Evolutionary conservation across 371 early-diverging fungal genomes (phyloP).

Genomic region (Mucor irregularis): DNA sequence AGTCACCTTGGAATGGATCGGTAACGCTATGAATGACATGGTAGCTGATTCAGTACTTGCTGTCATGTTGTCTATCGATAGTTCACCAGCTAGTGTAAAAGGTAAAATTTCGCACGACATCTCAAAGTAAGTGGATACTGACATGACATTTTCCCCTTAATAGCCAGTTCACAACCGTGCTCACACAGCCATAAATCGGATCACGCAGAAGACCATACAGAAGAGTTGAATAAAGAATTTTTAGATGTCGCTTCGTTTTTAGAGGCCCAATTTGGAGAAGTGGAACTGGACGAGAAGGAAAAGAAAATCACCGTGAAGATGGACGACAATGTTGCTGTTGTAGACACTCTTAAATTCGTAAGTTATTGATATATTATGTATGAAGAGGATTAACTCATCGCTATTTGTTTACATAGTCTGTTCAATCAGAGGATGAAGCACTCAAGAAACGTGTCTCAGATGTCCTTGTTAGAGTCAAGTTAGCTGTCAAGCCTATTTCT

Average conservation of each 20-base stretch:
- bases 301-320: slow-evolving; percentile 41
- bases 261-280: slow-evolving; percentile 45
- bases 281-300: slow-evolving; percentile 39
- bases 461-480: slow-evolving; percentile 33
- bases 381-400: background rate
- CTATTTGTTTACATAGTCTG: slow-evolving; percentile 16
- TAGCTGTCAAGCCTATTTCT: slow-evolving; percentile 37
- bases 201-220: slow-evolving; percentile 12
- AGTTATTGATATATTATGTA: slow-evolving; percentile 9
- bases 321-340: slow-evolving; percentile 46
- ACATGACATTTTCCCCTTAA: too few relatives aligned
- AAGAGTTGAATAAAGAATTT: slow-evolving; percentile 34
- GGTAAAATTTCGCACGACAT: too few relatives aligned
- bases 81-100: slow-evolving; percentile 92
- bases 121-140: too few relatives aligned
- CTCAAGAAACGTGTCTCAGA: slow-evolving; percentile 32
- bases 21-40: slow-evolving; percentile 92
- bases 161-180: slow-evolving; percentile 46
- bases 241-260: slow-evolving; percentile 36
- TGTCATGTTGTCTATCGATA: slow-evolving; percentile 82
- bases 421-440: slow-evolving; percentile 33
- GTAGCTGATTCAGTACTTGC: slow-evolving; percentile 93
- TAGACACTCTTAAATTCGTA: slow-evolving; percentile 51
- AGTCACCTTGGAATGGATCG: slow-evolving; percentile 89
- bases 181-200: slow-evolving; percentile 29